Evolutionary conservation across 495 filamentous ascomycete species (phyloP), one percentile per base, ranked within the genome.

Genomic region (Usnea hakonensis): DNA sequence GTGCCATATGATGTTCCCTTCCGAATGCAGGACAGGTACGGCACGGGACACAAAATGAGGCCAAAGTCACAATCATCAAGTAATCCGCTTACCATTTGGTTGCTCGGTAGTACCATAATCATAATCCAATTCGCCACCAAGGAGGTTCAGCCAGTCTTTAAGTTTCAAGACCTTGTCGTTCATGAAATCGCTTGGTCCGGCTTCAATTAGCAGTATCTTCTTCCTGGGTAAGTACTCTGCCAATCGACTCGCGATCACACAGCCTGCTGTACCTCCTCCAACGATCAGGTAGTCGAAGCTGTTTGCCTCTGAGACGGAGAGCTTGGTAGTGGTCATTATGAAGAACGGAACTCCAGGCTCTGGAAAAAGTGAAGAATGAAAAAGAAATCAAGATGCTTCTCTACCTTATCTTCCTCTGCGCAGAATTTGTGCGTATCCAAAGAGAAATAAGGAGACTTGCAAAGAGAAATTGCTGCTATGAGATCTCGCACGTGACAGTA

Each of bases 81-180:
- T 40, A 4, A 40, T 19, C 55, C 53, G 73, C 79, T 70, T 78
- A 84, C 85, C 85, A 76, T 83, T 88, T 58, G 89, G 88, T 72
- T 93, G 89, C 73, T 91, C 89, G 44, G 82, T 87, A n/a, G 89
- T 94, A 58, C 81, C 82, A 75, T 94, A 94, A 66, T 92, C 89
- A 74, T 89, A 92, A 73, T 92, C 89, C 52, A 91, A 78, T 67
- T 92, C 89, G 63, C 89, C 88, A 56, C 89, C 89, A 13, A 93
- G 79, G 23, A 93, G 75, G 54, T 77, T 82, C 41, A 92, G 76
- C 90, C 90, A 92, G 70, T 92, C 85, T 67, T 88, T 88, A 55
- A 94, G 78, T 62, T 89, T 85, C 50, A 92, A 77, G 37, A 85
- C 84, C 16, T 85, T 83, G 70, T 88, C 85, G 71, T 88, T 83